A percentile compares a stretch with the other conserved stretches of the same genome.
phyloP scores from a whole-genome alignment of 805 yeast genomes.

The Yarrowia sp. region DNA sequence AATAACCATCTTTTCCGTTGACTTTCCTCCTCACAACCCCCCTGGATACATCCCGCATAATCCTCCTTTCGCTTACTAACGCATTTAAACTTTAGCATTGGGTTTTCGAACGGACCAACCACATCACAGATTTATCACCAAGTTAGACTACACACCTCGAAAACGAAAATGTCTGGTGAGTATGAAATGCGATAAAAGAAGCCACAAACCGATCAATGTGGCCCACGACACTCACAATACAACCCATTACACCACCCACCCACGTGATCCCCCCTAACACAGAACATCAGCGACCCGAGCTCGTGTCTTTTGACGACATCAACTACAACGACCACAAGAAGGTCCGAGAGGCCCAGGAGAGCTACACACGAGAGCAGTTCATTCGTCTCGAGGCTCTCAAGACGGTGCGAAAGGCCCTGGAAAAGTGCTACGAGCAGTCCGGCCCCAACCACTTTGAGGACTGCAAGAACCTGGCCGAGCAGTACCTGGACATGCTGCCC shows the following conservation, averaged over 20 bases:
- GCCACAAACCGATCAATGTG: too few species aligned
- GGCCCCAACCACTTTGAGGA: constrained; percentile 73
- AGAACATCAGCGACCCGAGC: constrained; percentile 50
- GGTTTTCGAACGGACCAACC: constrained; percentile 17
- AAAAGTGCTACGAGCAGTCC: constrained; percentile 60
- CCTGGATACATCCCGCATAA: too few species aligned
- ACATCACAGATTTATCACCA: constrained; percentile 26
- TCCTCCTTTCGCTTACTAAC: background rate
- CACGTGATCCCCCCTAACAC: constrained; percentile 22
- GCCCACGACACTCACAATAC: background rate
- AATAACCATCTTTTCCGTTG: too few species aligned
- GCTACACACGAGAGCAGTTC: constrained; percentile 78
- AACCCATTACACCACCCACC: background rate
- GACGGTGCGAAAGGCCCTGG: constrained; percentile 69
- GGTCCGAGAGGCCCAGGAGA: constrained; percentile 69
- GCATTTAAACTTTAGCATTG: background rate
- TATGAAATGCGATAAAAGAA: background rate
- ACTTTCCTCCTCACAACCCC: too few species aligned
- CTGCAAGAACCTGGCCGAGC: constrained; percentile 68
- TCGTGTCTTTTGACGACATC: constrained; percentile 79
- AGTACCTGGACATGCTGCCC: constrained; percentile 73
- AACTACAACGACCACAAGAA: constrained; percentile 65
- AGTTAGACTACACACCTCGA: constrained; percentile 22
- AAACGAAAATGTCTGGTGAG: constrained; percentile 23
- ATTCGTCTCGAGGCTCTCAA: constrained; percentile 65